These are phyloP conservation scores for Diospyros kaki DNA, from an alignment of 148 eudicot species.

Conservation along the genomic window DNA sequence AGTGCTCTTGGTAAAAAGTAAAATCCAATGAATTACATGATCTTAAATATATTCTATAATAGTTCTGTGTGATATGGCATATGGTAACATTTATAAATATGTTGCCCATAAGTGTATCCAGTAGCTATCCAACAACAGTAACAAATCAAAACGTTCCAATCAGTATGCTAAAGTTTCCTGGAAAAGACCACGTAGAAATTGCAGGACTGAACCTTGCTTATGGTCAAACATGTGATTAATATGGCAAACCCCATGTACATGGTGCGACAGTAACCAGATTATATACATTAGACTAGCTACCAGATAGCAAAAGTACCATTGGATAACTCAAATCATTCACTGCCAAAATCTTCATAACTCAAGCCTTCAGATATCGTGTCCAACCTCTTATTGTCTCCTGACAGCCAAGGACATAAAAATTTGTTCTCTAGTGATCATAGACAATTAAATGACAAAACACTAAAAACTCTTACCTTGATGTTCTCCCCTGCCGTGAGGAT, in stretches of 20 bases:
- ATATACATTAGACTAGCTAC: neutral
- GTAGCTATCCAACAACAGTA: neutral
- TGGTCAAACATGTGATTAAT: neutral
- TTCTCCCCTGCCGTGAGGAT: constrained; percentile 43
- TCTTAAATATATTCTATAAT: neutral
- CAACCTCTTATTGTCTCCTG: constrained; percentile 31
- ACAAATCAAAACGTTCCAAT: neutral
- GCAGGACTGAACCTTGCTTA: neutral
- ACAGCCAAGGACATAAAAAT: constrained; percentile 13
- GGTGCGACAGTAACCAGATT: neutral
- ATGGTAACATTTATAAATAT: neutral
- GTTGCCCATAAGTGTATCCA: neutral
- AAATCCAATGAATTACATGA: neutral
- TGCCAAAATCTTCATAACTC: constrained; percentile 43
- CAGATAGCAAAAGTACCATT: neutral
- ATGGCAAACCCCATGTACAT: neutral
- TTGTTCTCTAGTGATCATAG: constrained; percentile 3
- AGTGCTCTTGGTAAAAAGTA: neutral
- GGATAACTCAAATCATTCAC: constrained; percentile 25
- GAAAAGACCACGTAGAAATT: neutral
- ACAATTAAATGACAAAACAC: neutral
- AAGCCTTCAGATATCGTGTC: constrained; percentile 43
- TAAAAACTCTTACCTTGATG: constrained; percentile 49
- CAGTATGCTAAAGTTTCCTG: neutral
- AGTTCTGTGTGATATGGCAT: neutral